A percentile compares a stretch with the other conserved stretches of the same genome.
phyloP scores from a whole-genome alignment of 1,284 basidiomycete genomes.

The Sanghuangporus sanghuang region DNA sequence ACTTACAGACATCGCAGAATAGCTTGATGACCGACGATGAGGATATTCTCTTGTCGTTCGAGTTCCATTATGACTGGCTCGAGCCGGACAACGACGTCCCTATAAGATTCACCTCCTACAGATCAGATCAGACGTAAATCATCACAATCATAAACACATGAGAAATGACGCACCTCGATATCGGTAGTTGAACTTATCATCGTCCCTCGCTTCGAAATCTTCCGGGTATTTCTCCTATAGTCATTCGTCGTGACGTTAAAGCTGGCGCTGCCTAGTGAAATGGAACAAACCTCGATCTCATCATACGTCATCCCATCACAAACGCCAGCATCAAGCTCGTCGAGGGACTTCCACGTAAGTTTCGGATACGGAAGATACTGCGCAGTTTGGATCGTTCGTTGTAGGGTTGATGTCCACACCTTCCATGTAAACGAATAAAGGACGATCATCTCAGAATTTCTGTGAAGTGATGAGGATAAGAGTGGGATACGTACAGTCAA shows the following conservation, averaged over 20 bases:
- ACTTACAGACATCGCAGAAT: constrained; percentile 29
- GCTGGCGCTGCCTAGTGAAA: too few species aligned
- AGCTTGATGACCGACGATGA: constrained; percentile 91
- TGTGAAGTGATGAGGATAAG: background rate
- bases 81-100: constrained; percentile 92
- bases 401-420: constrained; percentile 97
- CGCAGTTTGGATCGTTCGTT: constrained; percentile 91
- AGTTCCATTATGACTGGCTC: constrained; percentile 99
- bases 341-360: constrained; percentile 97
- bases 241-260: background rate
- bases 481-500: constrained; percentile 59
- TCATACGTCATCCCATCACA: constrained; percentile 99
- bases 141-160: background rate
- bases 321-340: constrained; percentile 97
- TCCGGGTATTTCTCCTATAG: constrained; percentile 87
- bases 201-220: constrained; percentile 97
- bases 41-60: constrained; percentile 94
- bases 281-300: constrained; percentile 80
- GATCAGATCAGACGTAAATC: background rate
- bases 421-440: constrained; percentile 17
- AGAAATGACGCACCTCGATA: constrained; percentile 59
- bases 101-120: constrained; percentile 85
- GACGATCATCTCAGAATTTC: background rate
- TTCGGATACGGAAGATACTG: constrained; percentile 82
- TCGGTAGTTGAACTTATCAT: constrained; percentile 99